Evolutionary conservation across 1,139 yeast species (phyloP), one percentile per base, ranked within the genome.

Genomic region (Diutina scorzettiae): DNA sequence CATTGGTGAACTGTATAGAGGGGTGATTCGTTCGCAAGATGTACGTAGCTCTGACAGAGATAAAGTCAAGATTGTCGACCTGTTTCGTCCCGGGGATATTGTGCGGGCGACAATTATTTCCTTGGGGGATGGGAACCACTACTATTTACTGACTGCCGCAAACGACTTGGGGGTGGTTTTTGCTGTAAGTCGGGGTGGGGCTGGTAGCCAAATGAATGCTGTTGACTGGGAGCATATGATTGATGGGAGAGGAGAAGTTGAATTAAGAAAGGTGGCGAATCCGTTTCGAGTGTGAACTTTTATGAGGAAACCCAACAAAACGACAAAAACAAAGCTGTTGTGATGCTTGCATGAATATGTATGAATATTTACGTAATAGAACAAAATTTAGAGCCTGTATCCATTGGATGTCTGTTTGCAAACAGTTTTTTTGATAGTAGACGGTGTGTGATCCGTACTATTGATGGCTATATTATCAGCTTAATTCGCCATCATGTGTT

Each of bases 201-300:
- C 81, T 8, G 96, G 96, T 1, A 78, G 75, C 41, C 64, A 81
- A 47, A 79, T 93, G 91, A 82, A 79, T 52, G 95, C 98, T 3
- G 61, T 87, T 31, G 97, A 91, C 61, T 93, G 98, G 97, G 89
- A 87, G 60, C 83, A 87, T 9, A 91, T 93, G 97, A 72, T 82
- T 41, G 78, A 85, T 48, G 78, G 80, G 4, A 77, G 87, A 3
- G 96, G 96, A 1, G 73, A 71, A 18, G 61, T 77, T 21, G 97
- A 89, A 55, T 68, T 69, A 52, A 71, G 98, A 46, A 93, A 93
- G 59, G 86, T 95, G 62, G 98, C 98, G 5, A 89, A 86, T 58
- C 96, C 96, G 5, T 27, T 37, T 14, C 8, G n/a, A 18, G 33
- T 23, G n/a, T n/a, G n/a, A n/a, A n/a, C n/a, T n/a, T n/a, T n/a